Percentiles rank a stretch among this genome's conserved stretches.
Evolutionary conservation across 257 asterid species (phyloP).

Genomic region (Asclepias syriaca): DNA sequence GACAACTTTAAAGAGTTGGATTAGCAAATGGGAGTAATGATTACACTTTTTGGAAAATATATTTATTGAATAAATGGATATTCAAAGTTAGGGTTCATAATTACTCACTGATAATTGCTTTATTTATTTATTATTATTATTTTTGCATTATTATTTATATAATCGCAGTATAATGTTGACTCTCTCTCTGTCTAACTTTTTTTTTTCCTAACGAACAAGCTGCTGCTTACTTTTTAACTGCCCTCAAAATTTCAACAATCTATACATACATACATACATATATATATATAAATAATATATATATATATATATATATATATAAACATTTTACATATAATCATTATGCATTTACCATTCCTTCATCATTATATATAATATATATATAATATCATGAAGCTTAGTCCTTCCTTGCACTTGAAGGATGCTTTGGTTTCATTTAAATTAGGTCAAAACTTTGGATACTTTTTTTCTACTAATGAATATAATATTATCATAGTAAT

Average conservation of each 20-base stretch:
- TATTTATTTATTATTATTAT: neutral
- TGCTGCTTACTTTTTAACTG: conserved; percentile 12
- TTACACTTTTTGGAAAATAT: conserved; percentile 21
- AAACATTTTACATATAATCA: too few species aligned
- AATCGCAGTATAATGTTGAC: conserved; percentile 16
- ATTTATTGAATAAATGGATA: conserved; percentile 19
- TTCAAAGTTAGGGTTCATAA: conserved; percentile 28
- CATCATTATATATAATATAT: too few species aligned
- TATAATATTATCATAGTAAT: too few species aligned
- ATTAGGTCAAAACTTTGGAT: too few species aligned
- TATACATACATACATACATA: too few species aligned
- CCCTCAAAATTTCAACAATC: neutral
- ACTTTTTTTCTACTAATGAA: too few species aligned
- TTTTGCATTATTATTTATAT: conserved; percentile 4
- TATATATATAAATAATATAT: too few species aligned
- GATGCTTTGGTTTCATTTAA: neutral
- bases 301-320: too few species aligned
- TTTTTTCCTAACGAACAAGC: conserved; percentile 2
- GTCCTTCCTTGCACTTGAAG: conserved; percentile 6
- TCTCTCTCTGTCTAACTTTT: neutral
- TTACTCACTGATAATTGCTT: conserved; percentile 29
- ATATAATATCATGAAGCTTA: neutral
- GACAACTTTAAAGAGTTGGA: neutral
- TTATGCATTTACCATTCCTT: too few species aligned
- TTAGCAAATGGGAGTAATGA: conserved; percentile 38